Conservation (phyloP, 768 basidiomycete genomes). For the Galerina marginata region DNA sequence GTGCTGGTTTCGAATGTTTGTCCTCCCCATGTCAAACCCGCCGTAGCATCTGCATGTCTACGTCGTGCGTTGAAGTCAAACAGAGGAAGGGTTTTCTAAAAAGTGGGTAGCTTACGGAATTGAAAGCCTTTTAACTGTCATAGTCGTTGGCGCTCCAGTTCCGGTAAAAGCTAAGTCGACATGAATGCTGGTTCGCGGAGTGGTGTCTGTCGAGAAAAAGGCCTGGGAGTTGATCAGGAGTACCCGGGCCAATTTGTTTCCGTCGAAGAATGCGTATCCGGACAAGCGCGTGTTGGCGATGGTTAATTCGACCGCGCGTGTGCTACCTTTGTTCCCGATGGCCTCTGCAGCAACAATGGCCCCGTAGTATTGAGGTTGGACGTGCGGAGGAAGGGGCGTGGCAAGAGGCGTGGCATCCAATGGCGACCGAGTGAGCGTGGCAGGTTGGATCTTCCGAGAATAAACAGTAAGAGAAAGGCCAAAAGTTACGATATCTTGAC, state of each 20-base stretch:
- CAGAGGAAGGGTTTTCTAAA: no score
- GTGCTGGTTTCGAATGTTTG: conserved; percentile 60
- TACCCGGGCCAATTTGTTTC: conserved; percentile 46
- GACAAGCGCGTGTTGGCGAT: conserved; percentile 53
- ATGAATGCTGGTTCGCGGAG: conserved; percentile 46
- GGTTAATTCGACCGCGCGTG: conserved; percentile 52
- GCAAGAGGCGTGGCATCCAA: conserved; percentile 57
- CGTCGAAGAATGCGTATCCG: conserved; percentile 69
- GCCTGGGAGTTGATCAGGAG: conserved; percentile 67
- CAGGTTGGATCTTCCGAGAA: conserved; percentile 59
- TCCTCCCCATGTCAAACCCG: conserved; percentile 61
- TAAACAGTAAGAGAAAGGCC: conserved; percentile 22
- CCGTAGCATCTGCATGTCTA: conserved; percentile 55
- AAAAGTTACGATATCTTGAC: not conserved
- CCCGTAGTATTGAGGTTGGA: conserved; percentile 74
- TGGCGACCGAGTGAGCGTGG: conserved; percentile 59
- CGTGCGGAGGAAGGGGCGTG: conserved; percentile 57
- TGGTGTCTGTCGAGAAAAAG: conserved; percentile 43
- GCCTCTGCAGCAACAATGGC: conserved; percentile 66
- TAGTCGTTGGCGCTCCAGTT: conserved; percentile 28
- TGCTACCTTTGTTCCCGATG: conserved; percentile 50
- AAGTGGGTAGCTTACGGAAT: conserved; percentile 43
- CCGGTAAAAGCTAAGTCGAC: conserved; percentile 47
- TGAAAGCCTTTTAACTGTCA: conserved; percentile 53
- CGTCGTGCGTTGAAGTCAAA: not conserved